Percentiles rank a stretch among this genome's conserved stretches.
phyloP scores from a whole-genome alignment of 2,329 filamentous ascomycete genomes.

The Coniochaeta prunicola region DNA sequence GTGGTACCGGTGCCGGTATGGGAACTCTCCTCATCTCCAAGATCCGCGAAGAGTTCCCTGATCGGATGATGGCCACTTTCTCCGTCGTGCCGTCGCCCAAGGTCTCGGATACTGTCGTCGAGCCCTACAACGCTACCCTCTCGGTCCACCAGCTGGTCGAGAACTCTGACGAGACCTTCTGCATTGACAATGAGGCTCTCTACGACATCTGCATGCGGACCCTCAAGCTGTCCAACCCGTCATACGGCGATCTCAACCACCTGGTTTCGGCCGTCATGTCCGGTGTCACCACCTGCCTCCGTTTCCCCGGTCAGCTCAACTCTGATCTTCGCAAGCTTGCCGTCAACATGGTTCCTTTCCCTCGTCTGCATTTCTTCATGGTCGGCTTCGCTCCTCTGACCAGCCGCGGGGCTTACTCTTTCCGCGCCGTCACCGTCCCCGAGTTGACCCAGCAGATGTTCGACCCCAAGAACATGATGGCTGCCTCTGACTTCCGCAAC shows the following conservation, averaged over 20 bases:
- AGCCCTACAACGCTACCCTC: conserved; percentile 99
- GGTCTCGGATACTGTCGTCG: conserved; percentile 98
- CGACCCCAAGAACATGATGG: conserved; percentile 99
- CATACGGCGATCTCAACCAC: conserved; percentile 99
- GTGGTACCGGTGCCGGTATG: conserved; percentile 99
- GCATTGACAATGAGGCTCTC: conserved; percentile 99
- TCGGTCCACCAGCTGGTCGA: conserved; percentile 98
- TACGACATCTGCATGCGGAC: conserved; percentile 99
- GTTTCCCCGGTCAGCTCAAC: conserved; percentile 99
- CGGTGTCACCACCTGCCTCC: conserved; percentile 94
- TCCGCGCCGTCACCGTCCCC: conserved; percentile 95
- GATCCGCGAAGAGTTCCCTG: conserved; percentile 99
- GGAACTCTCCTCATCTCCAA: conserved; percentile 99
- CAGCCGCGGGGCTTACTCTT: conserved; percentile 75
- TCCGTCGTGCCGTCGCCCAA: conserved; percentile 98
- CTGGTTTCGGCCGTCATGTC: conserved; percentile 99
- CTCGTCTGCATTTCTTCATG: conserved; percentile 99
- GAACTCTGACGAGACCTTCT: conserved; percentile 99
- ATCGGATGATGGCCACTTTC: conserved; percentile 99
- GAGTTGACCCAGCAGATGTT: conserved; percentile 99
- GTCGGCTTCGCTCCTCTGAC: conserved; percentile 98
- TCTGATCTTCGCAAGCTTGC: conserved; percentile 98
- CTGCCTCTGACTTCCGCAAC: conserved; percentile 98
- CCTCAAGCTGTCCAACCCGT: conserved; percentile 96
- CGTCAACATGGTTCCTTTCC: conserved; percentile 99